These are phyloP conservation scores for Vitis rotundifolia DNA, from an alignment of 164 flowering plant genomes.

Conservation along the genomic window DNA sequence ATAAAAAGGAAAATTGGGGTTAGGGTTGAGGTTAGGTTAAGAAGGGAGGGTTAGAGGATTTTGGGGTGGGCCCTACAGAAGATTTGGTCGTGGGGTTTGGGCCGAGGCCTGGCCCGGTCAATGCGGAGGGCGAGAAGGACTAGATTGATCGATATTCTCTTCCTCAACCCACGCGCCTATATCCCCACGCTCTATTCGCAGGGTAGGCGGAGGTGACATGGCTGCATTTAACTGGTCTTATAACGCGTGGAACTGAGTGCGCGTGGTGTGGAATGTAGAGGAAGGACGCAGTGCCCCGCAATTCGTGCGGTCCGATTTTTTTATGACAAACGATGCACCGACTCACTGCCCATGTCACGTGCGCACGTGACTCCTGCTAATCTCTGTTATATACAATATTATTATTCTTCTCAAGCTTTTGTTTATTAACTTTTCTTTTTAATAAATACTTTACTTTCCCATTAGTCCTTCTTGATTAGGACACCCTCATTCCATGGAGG, in stretches of 20 bases:
- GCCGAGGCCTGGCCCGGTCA: conserved; percentile 37
- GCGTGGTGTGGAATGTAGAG: conserved; percentile 11
- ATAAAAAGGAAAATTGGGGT: background rate
- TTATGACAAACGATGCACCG: conserved; percentile 61
- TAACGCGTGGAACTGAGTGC: conserved; percentile 15
- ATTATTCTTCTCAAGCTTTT: background rate
- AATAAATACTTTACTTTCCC: background rate
- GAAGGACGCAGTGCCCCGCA: conserved; percentile 46
- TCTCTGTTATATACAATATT: background rate
- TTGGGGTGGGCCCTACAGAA: conserved; percentile 23
- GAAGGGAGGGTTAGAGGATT: background rate
- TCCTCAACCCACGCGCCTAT: background rate
- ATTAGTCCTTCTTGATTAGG: background rate
- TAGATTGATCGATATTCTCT: background rate
- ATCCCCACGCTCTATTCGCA: background rate
- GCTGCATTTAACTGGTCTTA: too few relatives aligned
- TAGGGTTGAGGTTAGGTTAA: conserved; percentile 2
- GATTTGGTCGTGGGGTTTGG: conserved; percentile 28
- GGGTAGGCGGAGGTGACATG: background rate
- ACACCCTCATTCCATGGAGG: background rate
- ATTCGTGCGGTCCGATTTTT: conserved; percentile 50
- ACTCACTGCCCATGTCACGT: conserved; percentile 59
- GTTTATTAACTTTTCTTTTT: too few relatives aligned
- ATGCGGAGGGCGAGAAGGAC: conserved; percentile 25
- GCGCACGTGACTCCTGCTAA: conserved; percentile 54